Conservation (phyloP, 345 rosid genomes). For the Aethionema arabicum region DNA sequence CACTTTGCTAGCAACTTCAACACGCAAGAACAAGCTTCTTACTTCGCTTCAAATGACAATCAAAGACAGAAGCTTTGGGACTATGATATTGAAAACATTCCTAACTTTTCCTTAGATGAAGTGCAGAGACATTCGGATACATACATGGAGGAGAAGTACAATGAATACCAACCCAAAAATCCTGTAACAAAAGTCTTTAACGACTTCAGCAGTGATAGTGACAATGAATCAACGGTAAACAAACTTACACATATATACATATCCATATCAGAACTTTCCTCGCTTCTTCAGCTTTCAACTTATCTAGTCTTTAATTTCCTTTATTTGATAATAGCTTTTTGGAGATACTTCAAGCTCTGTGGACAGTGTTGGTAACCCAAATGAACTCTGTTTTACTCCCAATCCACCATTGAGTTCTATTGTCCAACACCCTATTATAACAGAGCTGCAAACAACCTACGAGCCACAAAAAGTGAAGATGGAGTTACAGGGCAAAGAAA, state of each 20-base stretch:
- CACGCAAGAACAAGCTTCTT: constrained; percentile 13
- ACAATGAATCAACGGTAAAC: constrained; percentile 33
- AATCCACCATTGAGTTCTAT: neutral
- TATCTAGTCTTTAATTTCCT: neutral
- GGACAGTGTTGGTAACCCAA: constrained; percentile 22
- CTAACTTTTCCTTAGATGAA: no score
- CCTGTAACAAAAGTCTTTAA: constrained; percentile 7
- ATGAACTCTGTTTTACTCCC: constrained; percentile 3
- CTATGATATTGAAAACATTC: no score
- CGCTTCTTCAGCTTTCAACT: constrained; percentile 8
- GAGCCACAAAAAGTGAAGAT: constrained; percentile 24
- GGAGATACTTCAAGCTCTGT: constrained; percentile 26
- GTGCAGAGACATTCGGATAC: neutral
- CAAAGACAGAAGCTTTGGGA: no score
- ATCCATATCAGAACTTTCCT: neutral
- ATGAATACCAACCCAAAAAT: constrained; percentile 9
- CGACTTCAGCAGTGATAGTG: constrained; percentile 25
- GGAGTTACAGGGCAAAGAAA: constrained; percentile 1
- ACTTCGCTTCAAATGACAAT: neutral
- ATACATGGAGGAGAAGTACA: constrained; percentile 6
- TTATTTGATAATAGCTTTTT: constrained; percentile 2
- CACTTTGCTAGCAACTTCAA: neutral
- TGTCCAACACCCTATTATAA: neutral
- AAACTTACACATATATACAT: neutral
- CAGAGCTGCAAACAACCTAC: neutral